A percentile compares a stretch with the other conserved stretches of the same genome.
phyloP scores from a whole-genome alignment of 2,329 filamentous ascomycete species.

The Paracoccidioides brasiliensis region DNA sequence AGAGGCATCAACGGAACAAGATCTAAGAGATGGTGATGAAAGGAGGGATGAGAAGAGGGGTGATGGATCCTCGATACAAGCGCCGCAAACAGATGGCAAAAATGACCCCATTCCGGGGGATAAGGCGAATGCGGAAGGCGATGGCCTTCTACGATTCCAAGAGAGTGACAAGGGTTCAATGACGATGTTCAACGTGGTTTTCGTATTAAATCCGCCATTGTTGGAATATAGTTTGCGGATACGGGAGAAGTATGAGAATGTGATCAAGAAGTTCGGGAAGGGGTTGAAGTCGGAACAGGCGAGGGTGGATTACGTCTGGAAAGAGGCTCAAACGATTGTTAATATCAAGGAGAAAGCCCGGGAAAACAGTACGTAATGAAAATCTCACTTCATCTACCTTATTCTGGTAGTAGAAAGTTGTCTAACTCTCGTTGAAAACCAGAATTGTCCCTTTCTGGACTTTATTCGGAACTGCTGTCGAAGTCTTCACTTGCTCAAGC shows the following conservation, averaged over 20 bases:
- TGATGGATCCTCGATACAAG: constrained; percentile 1
- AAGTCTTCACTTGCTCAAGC: constrained; percentile 69
- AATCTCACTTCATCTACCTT: not conserved
- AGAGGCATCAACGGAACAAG: constrained; percentile 16
- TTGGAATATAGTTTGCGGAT: constrained; percentile 60
- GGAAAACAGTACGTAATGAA: constrained; percentile 36
- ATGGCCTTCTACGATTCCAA: constrained; percentile 12
- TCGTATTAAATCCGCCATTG: constrained; percentile 69
- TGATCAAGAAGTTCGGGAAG: constrained; percentile 85
- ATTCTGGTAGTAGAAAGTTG: not conserved
- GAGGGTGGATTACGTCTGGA: constrained; percentile 79
- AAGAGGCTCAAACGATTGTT: constrained; percentile 73
- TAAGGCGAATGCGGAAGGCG: constrained; percentile 14
- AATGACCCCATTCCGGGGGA: constrained; percentile 14
- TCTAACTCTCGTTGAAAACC: constrained; percentile 8
- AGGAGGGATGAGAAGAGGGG: constrained; percentile 10
- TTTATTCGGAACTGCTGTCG: constrained; percentile 35
- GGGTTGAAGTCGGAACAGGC: constrained; percentile 88
- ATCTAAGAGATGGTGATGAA: constrained; percentile 27
- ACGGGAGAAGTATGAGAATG: constrained; percentile 73
- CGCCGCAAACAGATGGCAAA: constrained; percentile 11
- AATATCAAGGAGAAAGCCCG: constrained; percentile 68
- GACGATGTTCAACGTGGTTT: constrained; percentile 97
- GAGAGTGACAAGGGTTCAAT: constrained; percentile 47
- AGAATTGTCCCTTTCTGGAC: constrained; percentile 24